These are phyloP conservation scores for Sporobolomyces pararoseus DNA, from an alignment of 768 basidiomycete genomes.

Conservation along the genomic window DNA sequence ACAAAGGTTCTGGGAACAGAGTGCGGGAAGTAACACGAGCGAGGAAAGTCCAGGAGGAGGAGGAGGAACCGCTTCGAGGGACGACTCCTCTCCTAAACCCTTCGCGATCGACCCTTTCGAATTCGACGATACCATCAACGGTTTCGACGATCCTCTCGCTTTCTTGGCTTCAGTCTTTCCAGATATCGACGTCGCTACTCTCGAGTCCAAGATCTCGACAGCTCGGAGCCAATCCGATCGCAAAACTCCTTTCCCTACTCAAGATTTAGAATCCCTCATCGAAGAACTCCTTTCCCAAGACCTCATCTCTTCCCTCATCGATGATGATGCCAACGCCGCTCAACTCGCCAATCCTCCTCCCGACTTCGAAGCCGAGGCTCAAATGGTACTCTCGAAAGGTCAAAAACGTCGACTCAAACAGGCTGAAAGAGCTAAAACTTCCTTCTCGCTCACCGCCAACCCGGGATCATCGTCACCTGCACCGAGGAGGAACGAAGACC, in stretches of 20 bases:
- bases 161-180: constrained; percentile 40
- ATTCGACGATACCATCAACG: constrained; percentile 8
- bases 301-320: constrained; percentile 18
- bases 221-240: not conserved
- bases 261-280: constrained; percentile 36
- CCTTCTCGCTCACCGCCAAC: constrained; percentile 37
- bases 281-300: constrained; percentile 40
- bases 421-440: constrained; percentile 15
- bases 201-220: constrained; percentile 16
- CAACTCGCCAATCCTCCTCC: constrained; percentile 1
- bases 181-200: constrained; percentile 21
- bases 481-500: not conserved
- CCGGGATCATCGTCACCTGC: not conserved
- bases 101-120: constrained; percentile 11
- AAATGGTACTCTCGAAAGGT: not conserved
- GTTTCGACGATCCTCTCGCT: constrained; percentile 36
- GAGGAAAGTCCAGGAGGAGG: constrained; percentile 23
- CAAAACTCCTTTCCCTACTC: not conserved
- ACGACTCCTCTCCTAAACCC: constrained; percentile 2
- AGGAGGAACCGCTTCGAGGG: constrained; percentile 2
- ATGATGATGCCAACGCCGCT: constrained; percentile 19
- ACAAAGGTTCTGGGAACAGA: constrained; percentile 20
- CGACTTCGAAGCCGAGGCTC: not conserved
- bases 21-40: constrained; percentile 18
- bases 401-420: constrained; percentile 26